Base-by-base conservation (phyloP, 371 early-diverging fungal genomes). In the Dichotomocladium elegans region DNA sequence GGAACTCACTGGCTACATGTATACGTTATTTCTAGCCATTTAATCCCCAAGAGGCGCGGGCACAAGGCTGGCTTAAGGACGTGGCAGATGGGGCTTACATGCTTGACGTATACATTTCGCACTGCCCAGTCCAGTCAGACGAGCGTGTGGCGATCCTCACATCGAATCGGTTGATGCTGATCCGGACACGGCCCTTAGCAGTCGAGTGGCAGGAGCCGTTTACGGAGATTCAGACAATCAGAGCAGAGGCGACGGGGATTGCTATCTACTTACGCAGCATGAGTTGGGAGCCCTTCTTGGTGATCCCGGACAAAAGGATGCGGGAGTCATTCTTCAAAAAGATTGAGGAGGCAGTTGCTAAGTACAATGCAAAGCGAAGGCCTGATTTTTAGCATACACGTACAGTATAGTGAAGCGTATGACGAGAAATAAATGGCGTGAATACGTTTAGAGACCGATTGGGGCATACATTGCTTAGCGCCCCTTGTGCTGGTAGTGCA, bases 1-100 rank as follows among this genome's bases (percentile, higher is more conserved):
- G n/a, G n/a, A n/a, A n/a, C n/a, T n/a, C n/a, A n/a, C n/a, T n/a
- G 59, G 64, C 41, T 9, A 0, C 17, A 29, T 49, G 27, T 15
- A 0, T 21, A n/a, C n/a, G 3, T 21, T 28, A 42, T 11, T 44
- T 69, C 15, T 62, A 85, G 66, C 82, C 85, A 0, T 97, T 94
- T 66, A 80, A 87, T 25, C 64, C 72, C 6, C 79, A 87, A 26
- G 94, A 95, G 64, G 95, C 96, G 0, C 79, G 92, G 33, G 98
- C 97, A 4, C 90, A 97, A 61, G 80, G 69, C 53, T 93, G 94
- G 94, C 81, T 96, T 41, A 91, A 90, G 57, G 86, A 89, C 57
- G 72, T 93, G 3, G 87, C 85, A 44, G 82, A 83, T 50, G 96
- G 95, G 3, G 77, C 76, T 46, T 95, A 85, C 61, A 83, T 87